Evolutionary conservation across 108 stramenopile species (phyloP), one percentile per base, ranked within the genome.

Genomic region (Schizochytrium sp.): DNA sequence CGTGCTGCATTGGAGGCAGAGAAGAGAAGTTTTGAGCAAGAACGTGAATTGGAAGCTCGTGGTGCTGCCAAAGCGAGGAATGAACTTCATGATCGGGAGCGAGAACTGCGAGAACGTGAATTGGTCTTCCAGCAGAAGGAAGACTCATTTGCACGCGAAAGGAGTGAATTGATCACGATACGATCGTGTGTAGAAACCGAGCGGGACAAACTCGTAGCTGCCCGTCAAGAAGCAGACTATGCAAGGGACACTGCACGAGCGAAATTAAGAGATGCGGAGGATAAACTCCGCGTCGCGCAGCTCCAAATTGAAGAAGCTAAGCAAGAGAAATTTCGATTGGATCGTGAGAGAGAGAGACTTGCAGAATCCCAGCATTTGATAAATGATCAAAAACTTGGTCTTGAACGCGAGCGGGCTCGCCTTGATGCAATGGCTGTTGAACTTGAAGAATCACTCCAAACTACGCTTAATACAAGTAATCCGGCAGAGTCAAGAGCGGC

Each of bases 171-270:
- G 1, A 53, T 10, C 13, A n/a, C 55, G n/a, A 38, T 83, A n/a
- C 76, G 76, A 8, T 49, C 76, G 3, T 83, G 76, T 42, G 53
- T 83, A 40, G 76, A 83, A 40, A 55, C 76, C 38, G 76, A 83
- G 76, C 47, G 76, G 1, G 76, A 83, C 76, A 83, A 83, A 53
- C 76, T 83, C n/a, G 47, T 83, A 5, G 47, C 76, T 5, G 76
- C 76, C 55, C 76, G 76, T 17, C 50, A 83, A 28, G 76, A 83
- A 13, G 76, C 76, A 2, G 50, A 83, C 19, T 44, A 44, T 38
- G 7, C 15, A 44, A 38, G 64, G 10, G 64, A 69, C 10, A 15
- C 12, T 69, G 7, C 64, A 69, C 64, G 44, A 15, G 42, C 10
- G 28, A 7, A 15, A 38, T 0, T 69, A 7, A 38, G 44, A 15